Conservation (phyloP, 106 monocot species). For the Dendrobium chrysotoxum region DNA sequence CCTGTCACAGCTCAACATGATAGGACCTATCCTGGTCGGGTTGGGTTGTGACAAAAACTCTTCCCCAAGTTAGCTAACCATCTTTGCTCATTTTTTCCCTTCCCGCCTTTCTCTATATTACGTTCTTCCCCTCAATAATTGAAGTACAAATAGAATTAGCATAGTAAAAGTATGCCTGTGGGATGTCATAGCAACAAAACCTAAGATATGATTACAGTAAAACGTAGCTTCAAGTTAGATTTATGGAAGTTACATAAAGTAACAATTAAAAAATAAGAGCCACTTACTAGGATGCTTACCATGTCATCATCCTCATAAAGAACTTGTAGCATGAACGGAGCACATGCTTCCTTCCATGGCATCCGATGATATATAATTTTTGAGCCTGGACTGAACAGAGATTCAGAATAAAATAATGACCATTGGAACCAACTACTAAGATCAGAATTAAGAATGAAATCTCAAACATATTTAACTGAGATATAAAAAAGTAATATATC, state of each 20-base stretch:
- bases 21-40: no score
- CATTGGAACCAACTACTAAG: not conserved
- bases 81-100: not conserved
- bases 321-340: slow-evolving; percentile 17
- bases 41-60: no score
- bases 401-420: not conserved
- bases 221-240: not conserved
- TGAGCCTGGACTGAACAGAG: slow-evolving; percentile 10
- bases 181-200: not conserved
- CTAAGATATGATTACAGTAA: not conserved
- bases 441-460: not conserved
- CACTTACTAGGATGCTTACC: slow-evolving; percentile 2
- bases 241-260: not conserved
- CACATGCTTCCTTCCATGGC: slow-evolving; percentile 16
- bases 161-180: not conserved
- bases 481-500: not conserved
- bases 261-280: not conserved
- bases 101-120: not conserved
- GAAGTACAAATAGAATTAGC: not conserved
- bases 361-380: slow-evolving; percentile 17
- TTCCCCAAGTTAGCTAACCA: no score
- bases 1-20: no score
- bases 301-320: slow-evolving; percentile 26
- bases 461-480: not conserved
- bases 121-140: not conserved